A percentile compares a stretch with the other conserved stretches of the same genome.
phyloP scores from a whole-genome alignment of 2,329 filamentous ascomycete genomes.

The Penicillium sp. region DNA sequence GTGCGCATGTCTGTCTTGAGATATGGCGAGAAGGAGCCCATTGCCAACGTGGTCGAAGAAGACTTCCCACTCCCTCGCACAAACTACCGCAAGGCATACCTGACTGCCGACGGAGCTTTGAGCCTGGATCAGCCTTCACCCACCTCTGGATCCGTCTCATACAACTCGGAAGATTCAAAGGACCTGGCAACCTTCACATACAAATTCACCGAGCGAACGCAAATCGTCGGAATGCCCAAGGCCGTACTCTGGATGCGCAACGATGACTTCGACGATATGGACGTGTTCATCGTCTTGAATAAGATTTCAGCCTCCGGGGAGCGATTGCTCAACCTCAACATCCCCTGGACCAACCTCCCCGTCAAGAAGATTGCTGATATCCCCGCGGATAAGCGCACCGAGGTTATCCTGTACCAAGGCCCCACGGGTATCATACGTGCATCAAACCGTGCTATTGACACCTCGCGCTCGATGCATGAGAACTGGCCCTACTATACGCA shows the following conservation, averaged over 20 bases:
- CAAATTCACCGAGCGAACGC: conserved; percentile 48
- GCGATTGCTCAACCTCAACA: conserved; percentile 50
- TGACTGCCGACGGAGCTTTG: conserved; percentile 28
- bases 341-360: conserved; percentile 43
- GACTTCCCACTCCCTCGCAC: conserved; percentile 46
- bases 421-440: conserved; percentile 54
- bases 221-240: conserved; percentile 56
- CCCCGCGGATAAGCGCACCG: conserved; percentile 39
- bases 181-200: conserved; percentile 44
- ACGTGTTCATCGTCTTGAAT: conserved; percentile 52
- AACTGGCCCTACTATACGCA: conserved; percentile 50
- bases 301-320: conserved; percentile 55
- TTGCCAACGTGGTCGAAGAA: conserved; percentile 40
- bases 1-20: conserved; percentile 52
- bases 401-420: conserved; percentile 48
- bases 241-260: conserved; percentile 56
- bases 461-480: conserved; percentile 38
- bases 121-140: conserved; percentile 10
- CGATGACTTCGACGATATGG: conserved; percentile 52
- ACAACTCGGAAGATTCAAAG: conserved; percentile 40
- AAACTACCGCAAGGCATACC: conserved; percentile 42
- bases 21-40: conserved; percentile 40
- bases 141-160: conserved; percentile 32
- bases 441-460: conserved; percentile 51
- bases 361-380: conserved; percentile 11